Conservation (phyloP, 352 stramenopile genomes). For the Phytophthora brassicae region DNA sequence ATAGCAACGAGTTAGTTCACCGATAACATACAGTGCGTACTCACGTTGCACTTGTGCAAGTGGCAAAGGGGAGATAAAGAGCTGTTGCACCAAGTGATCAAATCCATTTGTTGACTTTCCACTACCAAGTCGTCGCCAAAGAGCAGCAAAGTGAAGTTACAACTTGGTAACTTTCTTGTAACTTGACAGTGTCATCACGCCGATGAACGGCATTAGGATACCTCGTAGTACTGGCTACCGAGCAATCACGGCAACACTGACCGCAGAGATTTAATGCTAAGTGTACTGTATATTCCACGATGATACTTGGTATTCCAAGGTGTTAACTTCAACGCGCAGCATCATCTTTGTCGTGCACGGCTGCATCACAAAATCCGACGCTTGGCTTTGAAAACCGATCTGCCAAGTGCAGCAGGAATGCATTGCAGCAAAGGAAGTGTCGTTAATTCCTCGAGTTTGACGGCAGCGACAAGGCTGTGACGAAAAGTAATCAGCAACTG, state of each 20-base stretch:
- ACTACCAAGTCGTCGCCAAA: slow-evolving; percentile 9
- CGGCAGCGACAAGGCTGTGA: slow-evolving; percentile 21
- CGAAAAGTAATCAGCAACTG: slow-evolving; percentile 15
- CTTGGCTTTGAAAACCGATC: slow-evolving; percentile 10
- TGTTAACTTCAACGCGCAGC: slow-evolving; percentile 29
- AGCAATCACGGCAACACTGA: slow-evolving; percentile 9
- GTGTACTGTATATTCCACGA: slow-evolving; percentile 12
- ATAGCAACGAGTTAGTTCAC: slow-evolving; percentile 9
- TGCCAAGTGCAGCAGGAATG: slow-evolving; percentile 9
- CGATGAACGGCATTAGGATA: not conserved
- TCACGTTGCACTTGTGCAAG: slow-evolving; percentile 10
- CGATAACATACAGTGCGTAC: slow-evolving; percentile 10
- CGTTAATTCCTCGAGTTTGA: slow-evolving; percentile 23
- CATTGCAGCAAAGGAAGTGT: slow-evolving; percentile 23
- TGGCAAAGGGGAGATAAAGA: slow-evolving; percentile 5
- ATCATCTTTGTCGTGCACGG: slow-evolving; percentile 11
- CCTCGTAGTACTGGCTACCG: slow-evolving; percentile 14
- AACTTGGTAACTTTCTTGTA: too few relatives aligned
- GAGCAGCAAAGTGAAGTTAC: not conserved
- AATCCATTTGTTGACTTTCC: not conserved
- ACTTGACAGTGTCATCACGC: not conserved
- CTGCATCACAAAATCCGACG: slow-evolving; percentile 11
- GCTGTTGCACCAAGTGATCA: not conserved
- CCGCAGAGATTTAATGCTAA: too few relatives aligned
- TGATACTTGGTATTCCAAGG: slow-evolving; percentile 1